phyloP scores from a whole-genome alignment of 148 eudicot genomes.

The Pouteria glomerata region DNA sequence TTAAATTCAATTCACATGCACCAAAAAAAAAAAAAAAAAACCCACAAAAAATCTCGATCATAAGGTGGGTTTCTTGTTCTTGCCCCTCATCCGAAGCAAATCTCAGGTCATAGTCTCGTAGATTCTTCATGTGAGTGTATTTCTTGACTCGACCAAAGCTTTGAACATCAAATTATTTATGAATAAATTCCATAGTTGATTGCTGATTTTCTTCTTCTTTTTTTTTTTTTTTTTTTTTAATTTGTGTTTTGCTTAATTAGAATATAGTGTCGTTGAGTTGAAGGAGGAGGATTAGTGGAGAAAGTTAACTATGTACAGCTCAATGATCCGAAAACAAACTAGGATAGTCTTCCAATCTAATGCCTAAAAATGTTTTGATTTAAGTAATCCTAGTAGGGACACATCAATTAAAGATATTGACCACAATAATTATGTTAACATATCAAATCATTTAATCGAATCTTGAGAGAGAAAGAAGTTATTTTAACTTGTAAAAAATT shows the following conservation, averaged over 20 bases:
- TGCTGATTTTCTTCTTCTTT: too few species aligned
- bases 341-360: not conserved
- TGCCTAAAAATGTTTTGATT: not conserved
- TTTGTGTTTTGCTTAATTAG: not conserved
- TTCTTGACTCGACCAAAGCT: not conserved
- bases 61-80: not conserved
- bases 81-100: not conserved
- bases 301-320: too few species aligned
- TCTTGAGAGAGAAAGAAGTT: too few species aligned
- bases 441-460: not conserved
- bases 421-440: constrained; percentile 4
- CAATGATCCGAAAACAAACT: not conserved
- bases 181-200: too few species aligned
- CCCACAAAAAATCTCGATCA: not conserved
- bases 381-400: not conserved
- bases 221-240: not conserved
- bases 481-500: too few species aligned
- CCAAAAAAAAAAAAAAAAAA: not conserved
- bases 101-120: not conserved
- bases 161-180: not conserved
- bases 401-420: constrained; percentile 4
- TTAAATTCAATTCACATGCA: constrained; percentile 3
- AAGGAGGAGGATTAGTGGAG: too few species aligned
- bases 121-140: not conserved
- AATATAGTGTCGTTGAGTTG: not conserved